Base-by-base conservation (phyloP, 805 yeast species). In the Maudiozyma serrabonitensis region DNA sequence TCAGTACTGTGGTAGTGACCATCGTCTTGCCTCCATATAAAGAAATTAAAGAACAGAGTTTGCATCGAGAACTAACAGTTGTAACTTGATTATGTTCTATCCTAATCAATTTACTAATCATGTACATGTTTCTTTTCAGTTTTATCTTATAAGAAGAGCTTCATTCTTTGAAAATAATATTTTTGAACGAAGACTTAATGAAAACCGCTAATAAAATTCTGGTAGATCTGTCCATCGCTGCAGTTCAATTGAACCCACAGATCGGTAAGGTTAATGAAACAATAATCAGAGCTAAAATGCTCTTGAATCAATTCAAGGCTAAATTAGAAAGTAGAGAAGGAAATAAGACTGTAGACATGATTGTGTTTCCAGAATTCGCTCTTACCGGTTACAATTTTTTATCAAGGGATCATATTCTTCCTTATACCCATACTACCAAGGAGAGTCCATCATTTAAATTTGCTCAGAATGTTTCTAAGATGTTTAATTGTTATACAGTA, bases 291-390 rank as follows among this genome's bases (percentile, higher is more conserved):
- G 81, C 86, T 1, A 56, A 70, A 45, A 48, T 54, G 2, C 56
- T 81, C 5, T 54, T 80, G 12, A 65, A 69, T 9, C 56, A 59
- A 41, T 51, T 49, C 32, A 56, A 60, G 40, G 50, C 53, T 35
- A 25, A 56, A 35, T 28, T 54, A 6, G 21, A 19, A 28, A 25
- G 12, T 32, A 48, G 13, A 15, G 39, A 13, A 23, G 15, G 15
- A 18, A 45, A 38, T 61, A 63, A 38, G n/a, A 48, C 21, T 6
- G 78, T 81, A 1, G 95, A 88, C 60, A 55, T 89, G n/a, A 63
- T 89, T 7, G 76, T 89, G 1, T 72, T 90, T 6, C 95, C 97
- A 0, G 97, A 89, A 59, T 67, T 89, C 46, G 88, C 95, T 0
- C 67, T 90, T 12, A 84, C 95, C 0, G 96, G 96, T 0, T 89